phyloP scores from a whole-genome alignment of 73 alveolate genomes.

The Stentor roeselii region DNA sequence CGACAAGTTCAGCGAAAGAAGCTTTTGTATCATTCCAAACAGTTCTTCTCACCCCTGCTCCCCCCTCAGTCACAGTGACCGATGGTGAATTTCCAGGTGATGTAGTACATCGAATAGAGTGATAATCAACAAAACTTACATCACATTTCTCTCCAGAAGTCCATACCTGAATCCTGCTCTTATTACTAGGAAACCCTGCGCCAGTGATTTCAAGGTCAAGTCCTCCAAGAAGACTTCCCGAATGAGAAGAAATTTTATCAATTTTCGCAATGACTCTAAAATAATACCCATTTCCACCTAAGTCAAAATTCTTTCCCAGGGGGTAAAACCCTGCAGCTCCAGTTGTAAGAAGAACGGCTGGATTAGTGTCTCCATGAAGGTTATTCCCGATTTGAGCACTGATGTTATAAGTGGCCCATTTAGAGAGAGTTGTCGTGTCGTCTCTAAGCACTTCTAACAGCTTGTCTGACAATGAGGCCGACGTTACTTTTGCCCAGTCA shows the following conservation, averaged over 20 bases:
- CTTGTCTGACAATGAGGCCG: background rate
- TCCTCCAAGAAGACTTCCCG: background rate
- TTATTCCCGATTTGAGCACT: background rate
- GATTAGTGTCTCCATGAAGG: background rate
- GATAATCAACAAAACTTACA: background rate
- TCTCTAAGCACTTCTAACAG: background rate
- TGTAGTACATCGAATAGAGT: background rate
- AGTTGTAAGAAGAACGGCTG: background rate
- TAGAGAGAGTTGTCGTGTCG: background rate
- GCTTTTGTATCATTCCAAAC: background rate
- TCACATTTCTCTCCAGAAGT: background rate
- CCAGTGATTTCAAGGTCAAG: background rate
- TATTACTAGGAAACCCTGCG: background rate
- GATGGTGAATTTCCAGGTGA: background rate
- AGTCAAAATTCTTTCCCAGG: background rate
- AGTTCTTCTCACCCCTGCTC: background rate
- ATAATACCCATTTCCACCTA: background rate
- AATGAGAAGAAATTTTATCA: background rate
- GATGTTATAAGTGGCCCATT: background rate
- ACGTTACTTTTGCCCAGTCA: background rate
- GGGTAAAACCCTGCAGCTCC: background rate
- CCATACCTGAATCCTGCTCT: background rate
- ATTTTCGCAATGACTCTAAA: slow-evolving; percentile 6
- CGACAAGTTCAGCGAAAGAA: background rate
- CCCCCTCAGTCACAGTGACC: background rate